A percentile compares a stretch with the other conserved stretches of the same genome.
Evolutionary conservation across 163 green algal genomes (phyloP).

Genomic region (Scenedesmus sp.): DNA sequence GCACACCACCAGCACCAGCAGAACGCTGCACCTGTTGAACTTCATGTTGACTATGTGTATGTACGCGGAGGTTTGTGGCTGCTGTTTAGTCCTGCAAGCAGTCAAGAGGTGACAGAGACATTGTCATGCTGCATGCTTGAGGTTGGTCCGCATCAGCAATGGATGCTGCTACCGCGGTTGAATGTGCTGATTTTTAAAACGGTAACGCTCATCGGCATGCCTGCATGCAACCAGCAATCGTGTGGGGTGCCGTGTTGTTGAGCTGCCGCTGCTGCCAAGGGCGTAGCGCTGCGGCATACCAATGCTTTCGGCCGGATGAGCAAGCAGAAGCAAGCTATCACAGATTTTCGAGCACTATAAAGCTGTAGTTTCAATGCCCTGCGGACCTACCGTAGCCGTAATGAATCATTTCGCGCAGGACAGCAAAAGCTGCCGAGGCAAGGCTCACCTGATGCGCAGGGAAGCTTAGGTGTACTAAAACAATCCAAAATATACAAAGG

Average conservation of each 20-base stretch:
- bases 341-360: background rate
- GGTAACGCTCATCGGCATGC: too few relatives aligned
- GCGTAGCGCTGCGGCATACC: background rate
- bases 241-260: background rate
- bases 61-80: background rate
- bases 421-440: background rate
- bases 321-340: background rate
- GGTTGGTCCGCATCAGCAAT: too few relatives aligned
- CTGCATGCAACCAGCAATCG: background rate
- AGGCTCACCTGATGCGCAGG: background rate
- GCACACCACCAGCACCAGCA: background rate
- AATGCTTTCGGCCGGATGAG: background rate
- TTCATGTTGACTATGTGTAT: background rate
- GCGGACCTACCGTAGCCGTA: too few relatives aligned
- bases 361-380: too few relatives aligned
- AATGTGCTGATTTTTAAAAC: too few relatives aligned
- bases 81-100: too few relatives aligned
- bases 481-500: background rate
- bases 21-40: background rate
- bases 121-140: too few relatives aligned
- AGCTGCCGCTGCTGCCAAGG: background rate
- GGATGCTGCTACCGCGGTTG: too few relatives aligned
- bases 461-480: background rate
- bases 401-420: too few relatives aligned
- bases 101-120: too few relatives aligned